Evolutionary conservation across 1,284 basidiomycete genomes (phyloP).

Genomic region (Mycocalia duriaeana): DNA sequence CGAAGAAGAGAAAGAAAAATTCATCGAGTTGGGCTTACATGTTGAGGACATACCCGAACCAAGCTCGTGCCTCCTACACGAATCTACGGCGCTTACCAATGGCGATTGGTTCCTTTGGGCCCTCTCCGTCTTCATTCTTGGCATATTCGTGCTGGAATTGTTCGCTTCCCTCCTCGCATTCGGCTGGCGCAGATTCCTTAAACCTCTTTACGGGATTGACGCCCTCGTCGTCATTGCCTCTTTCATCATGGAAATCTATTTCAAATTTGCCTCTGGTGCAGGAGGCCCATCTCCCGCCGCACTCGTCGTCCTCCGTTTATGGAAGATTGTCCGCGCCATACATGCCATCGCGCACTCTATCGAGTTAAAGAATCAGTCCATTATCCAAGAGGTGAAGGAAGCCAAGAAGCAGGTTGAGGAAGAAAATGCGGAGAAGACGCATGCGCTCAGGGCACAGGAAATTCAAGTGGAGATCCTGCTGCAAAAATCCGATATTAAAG

Average conservation of each 20-base stretch:
- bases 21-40: neutral
- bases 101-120: conserved; percentile 2
- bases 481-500: neutral
- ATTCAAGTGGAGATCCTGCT: neutral
- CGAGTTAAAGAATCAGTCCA: conserved; percentile 1
- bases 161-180: neutral
- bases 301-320: neutral
- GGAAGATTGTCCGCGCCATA: conserved; percentile 1
- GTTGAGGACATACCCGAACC: neutral
- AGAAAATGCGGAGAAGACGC: neutral
- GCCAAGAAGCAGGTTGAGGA: neutral
- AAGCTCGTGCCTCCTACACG: neutral
- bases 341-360: neutral
- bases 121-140: neutral
- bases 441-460: neutral
- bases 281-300: neutral
- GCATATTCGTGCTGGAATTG: conserved; percentile 1
- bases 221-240: neutral
- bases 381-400: neutral
- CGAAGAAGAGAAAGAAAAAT: neutral
- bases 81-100: neutral
- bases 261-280: neutral
- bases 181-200: neutral
- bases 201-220: neutral
- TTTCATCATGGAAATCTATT: conserved; percentile 1